A percentile compares a stretch with the other conserved stretches of the same genome.
These are phyloP conservation scores for Heimioporus punctisporus DNA, from an alignment of 1,284 basidiomycete species.

Conservation along the genomic window DNA sequence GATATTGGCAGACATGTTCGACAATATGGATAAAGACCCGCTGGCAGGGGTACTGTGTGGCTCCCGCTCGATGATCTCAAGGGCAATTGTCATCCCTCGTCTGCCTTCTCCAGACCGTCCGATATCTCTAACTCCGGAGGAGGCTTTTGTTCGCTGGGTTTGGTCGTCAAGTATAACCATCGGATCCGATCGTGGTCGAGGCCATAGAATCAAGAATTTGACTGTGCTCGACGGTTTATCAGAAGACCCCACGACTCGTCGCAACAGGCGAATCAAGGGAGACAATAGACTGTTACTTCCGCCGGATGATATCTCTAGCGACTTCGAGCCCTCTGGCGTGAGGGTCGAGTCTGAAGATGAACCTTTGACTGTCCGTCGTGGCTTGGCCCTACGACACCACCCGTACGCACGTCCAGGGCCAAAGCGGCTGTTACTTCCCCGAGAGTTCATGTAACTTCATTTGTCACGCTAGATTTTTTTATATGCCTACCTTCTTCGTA, in stretches of 20 bases:
- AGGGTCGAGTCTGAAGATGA: slow-evolving; percentile 10
- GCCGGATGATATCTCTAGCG: slow-evolving; percentile 19
- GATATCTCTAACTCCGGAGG: slow-evolving; percentile 20
- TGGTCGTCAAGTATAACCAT: slow-evolving; percentile 16
- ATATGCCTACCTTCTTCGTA: too few relatives aligned
- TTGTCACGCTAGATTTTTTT: too few relatives aligned
- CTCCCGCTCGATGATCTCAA: slow-evolving; percentile 12
- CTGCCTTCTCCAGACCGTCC: slow-evolving; percentile 26
- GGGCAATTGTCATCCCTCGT: slow-evolving; percentile 27
- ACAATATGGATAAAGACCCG: slow-evolving; percentile 5
- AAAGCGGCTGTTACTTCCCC: slow-evolving; percentile 19
- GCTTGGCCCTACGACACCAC: slow-evolving; percentile 4
- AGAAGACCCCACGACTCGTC: slow-evolving; percentile 4
- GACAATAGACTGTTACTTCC: slow-evolving; percentile 18
- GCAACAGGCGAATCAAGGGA: slow-evolving; percentile 9
- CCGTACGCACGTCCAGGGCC: slow-evolving; percentile 22
- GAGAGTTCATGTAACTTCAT: too few relatives aligned
- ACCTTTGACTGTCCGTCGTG: slow-evolving; percentile 12
- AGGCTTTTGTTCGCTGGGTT: slow-evolving; percentile 20
- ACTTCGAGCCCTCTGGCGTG: background rate
- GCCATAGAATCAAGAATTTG: background rate
- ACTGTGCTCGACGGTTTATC: slow-evolving; percentile 1
- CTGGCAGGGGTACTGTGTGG: background rate
- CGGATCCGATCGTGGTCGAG: background rate
- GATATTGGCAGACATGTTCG: slow-evolving; percentile 22